phyloP scores from a whole-genome alignment of 169 alveolate species.

The Cryptosporidium baileyi region DNA sequence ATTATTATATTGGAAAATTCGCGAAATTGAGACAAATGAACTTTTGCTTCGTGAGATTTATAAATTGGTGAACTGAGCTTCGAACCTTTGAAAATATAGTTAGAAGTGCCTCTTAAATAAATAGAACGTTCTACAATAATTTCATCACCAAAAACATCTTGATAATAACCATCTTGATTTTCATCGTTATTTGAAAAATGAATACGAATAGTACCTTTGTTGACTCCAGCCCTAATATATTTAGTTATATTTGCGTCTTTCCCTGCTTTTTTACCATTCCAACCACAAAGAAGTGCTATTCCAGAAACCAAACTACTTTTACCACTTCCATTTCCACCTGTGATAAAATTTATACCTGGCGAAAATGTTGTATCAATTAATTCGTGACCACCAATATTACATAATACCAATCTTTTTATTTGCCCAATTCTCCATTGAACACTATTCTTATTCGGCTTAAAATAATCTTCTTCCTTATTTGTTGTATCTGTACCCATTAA shows the following conservation, averaged over 20 bases:
- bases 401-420: constrained; percentile 26
- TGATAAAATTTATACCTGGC: constrained; percentile 36
- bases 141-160: constrained; percentile 58
- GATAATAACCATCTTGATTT: background rate
- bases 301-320: constrained; percentile 66
- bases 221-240: constrained; percentile 35
- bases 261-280: constrained; percentile 67
- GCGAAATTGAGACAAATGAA: constrained; percentile 31
- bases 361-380: constrained; percentile 9
- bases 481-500: background rate
- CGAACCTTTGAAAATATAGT: constrained; percentile 25
- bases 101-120: constrained; percentile 33
- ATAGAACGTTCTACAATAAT: constrained; percentile 34
- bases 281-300: constrained; percentile 59
- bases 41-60: constrained; percentile 10
- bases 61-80: constrained; percentile 33
- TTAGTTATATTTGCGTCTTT: constrained; percentile 22
- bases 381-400: constrained; percentile 66
- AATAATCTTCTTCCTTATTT: background rate
- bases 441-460: background rate
- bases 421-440: constrained; percentile 54
- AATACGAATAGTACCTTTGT: constrained; percentile 25
- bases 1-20: constrained; percentile 34
- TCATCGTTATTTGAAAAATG: constrained; percentile 15
- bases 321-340: constrained; percentile 70